A percentile compares a stretch with the other conserved stretches of the same genome.
Evolutionary conservation across 495 filamentous ascomycete species (phyloP).

Genomic region (Hyphodiscus hymeniophilus): DNA sequence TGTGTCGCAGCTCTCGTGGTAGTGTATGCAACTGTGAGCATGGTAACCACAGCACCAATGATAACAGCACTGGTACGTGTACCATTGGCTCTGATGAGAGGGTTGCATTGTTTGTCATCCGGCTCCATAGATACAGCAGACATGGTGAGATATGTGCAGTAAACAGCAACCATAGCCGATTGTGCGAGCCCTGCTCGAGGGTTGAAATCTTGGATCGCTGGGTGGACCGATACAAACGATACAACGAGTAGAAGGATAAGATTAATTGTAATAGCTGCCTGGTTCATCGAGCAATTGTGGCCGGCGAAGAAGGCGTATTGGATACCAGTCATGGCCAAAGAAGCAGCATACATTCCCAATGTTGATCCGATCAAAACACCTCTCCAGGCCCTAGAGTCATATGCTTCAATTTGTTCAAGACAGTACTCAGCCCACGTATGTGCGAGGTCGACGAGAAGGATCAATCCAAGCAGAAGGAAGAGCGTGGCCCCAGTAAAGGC

Average conservation of each 20-base stretch:
- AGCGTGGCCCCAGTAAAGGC: constrained; percentile 83
- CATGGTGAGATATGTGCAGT: constrained; percentile 98
- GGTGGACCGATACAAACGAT: constrained; percentile 81
- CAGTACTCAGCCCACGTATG: constrained; percentile 98
- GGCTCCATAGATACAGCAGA: constrained; percentile 98
- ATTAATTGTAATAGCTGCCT: constrained; percentile 72
- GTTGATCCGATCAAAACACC: constrained; percentile 85
- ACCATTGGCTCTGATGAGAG: constrained; percentile 76
- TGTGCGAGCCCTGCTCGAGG: constrained; percentile 89
- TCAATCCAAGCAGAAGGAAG: constrained; percentile 86
- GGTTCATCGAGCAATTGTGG: constrained; percentile 86
- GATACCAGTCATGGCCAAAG: constrained; percentile 85
- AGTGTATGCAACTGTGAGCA: constrained; percentile 95
- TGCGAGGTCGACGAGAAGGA: constrained; percentile 89
- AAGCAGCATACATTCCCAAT: constrained; percentile 84
- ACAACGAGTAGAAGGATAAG: constrained; percentile 74
- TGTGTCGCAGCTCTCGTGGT: constrained; percentile 95
- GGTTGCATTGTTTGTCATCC: constrained; percentile 91
- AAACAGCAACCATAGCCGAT: constrained; percentile 93
- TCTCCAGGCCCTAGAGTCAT: constrained; percentile 78
- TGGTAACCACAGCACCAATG: constrained; percentile 88
- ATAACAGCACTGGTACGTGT: constrained; percentile 86
- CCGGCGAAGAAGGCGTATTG: constrained; percentile 96
- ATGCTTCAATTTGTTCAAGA: constrained; percentile 83
- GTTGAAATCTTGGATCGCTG: constrained; percentile 85